Base-by-base conservation (phyloP, 208 protist species). In the Porcisia deanei region DNA sequence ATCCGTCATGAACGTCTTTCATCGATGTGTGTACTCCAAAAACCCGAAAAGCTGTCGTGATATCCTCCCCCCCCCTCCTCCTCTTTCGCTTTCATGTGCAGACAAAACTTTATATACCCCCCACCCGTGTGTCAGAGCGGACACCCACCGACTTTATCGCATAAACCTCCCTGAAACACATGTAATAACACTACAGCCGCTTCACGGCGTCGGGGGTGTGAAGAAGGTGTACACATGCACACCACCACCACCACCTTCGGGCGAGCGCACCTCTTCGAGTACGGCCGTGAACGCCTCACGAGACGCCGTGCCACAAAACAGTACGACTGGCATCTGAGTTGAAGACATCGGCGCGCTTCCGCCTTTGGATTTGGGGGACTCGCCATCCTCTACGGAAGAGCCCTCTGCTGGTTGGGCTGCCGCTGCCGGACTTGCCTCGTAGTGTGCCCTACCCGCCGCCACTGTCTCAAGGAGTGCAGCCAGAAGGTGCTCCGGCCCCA, bases 401-500 rank as follows among this genome's bases (percentile, higher is more conserved):
- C n/a, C 14, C 30, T n/a, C 53, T 2, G 16, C 37, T 22, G 53
- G 18, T 22, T 55, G 45, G 18, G 22, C 57, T 22, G 41, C 57
- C 57, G 70, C 55, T 34, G 34, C 60, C 30, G 22, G 7, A 22
- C 34, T 16, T 14, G 47, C 41, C 60, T 16, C 63, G 16, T 70
- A 14, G 20, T 18, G 52, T 57, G 69, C 30, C 52, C 34, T 16
- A 30, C 34, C 71, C 3, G 61, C 9, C 25, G 45, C 68, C 60
- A 55, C 63, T 16, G 70, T 53, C 14, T 75, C 75, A 39, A 87
- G 52, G 43, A 87, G 55, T n/a, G 85, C 85, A 34, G 74, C 84
- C 1, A 92, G 43, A 65, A 88, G 25, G 71, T 90, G 85, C 45
- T 83, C 63, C 16, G 88, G 66, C 20, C 82, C 83, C 58, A 90